Base-by-base conservation (phyloP, 371 early-diverging fungal species). In the Syncephalastrum monosporum region DNA sequence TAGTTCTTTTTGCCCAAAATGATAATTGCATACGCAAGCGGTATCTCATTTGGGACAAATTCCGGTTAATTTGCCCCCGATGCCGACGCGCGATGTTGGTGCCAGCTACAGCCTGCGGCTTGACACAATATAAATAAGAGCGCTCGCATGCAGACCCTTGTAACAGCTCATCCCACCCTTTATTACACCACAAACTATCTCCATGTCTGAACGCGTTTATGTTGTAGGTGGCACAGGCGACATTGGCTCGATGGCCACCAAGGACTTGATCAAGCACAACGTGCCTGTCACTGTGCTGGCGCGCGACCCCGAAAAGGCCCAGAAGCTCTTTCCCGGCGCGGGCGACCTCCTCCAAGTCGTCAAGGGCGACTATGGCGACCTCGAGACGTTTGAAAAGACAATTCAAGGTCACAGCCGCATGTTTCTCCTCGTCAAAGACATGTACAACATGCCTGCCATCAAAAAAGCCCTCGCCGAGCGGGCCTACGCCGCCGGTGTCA, bases 401-500 rank as follows among this genome's bases (percentile, higher is more conserved):
- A 46, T 75, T n/a, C 45, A 44, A 43, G 64, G 64, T 5, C 64
- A 64, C 42, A 55, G 53, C 4, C 64, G 64, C 15, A 47, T 64
- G 1, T 59, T 59, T 42, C 43, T 64, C 4, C 17, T 64, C 27
- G 50, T 55, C 23, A 43, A 10, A 8, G 47, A 47, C 17, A 21
- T 56, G 12, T 10, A 0, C 8, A 47, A 47, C 19, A 47, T 59
- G 53, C 17, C 17, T 1, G 4, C 3, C 7, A 42, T 17, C 12
- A 56, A 56, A 29, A 13, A 10, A 10, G 21, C 21, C 7, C 15
- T 60, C 14, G 57, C 53, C 8, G 13, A 25, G 19, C 21, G 15
- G 12, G 71, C 66, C 12, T 70, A 74, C 46, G 71, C 52, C 15
- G 64, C 68, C 4, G 74, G 71, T 27, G 60, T 74, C 1, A 47